Conservation (phyloP, 2,329 filamentous ascomycete genomes). For the Coniochaeta ligniaria region DNA sequence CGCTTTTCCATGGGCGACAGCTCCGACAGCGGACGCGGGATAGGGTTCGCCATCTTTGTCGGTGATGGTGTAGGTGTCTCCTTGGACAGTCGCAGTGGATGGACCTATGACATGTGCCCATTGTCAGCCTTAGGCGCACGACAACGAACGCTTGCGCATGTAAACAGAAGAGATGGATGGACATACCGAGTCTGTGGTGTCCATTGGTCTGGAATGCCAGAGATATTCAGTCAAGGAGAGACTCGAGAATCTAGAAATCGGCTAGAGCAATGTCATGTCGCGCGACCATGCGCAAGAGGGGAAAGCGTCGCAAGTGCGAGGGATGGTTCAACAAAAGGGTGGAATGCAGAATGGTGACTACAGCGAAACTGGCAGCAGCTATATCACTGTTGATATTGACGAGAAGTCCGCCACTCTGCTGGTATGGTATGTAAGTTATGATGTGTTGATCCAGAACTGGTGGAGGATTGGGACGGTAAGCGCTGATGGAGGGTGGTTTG, state of each 20-base stretch:
- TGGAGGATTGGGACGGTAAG: neutral
- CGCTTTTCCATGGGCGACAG: constrained; percentile 79
- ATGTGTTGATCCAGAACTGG: neutral
- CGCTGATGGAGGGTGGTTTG: neutral
- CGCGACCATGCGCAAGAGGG: neutral
- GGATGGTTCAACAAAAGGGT: neutral
- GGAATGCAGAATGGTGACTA: neutral
- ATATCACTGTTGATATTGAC: constrained; percentile 1
- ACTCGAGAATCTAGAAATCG: neutral
- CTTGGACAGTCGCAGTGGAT: constrained; percentile 76
- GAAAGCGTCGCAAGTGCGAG: neutral
- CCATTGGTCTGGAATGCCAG: neutral
- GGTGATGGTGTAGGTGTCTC: constrained; percentile 52
- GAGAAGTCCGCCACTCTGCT: neutral
- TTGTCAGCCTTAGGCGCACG: neutral
- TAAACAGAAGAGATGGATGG: neutral
- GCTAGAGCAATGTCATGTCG: neutral
- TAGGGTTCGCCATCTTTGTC: constrained; percentile 52
- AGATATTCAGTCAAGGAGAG: neutral
- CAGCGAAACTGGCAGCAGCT: neutral
- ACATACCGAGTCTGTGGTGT: neutral
- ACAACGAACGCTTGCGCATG: neutral
- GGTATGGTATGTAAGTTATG: neutral
- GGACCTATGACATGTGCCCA: constrained; percentile 44
- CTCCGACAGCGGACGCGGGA: constrained; percentile 76